Conservation (phyloP, 495 filamentous ascomycete genomes). For the Xylaria intraflava region DNA sequence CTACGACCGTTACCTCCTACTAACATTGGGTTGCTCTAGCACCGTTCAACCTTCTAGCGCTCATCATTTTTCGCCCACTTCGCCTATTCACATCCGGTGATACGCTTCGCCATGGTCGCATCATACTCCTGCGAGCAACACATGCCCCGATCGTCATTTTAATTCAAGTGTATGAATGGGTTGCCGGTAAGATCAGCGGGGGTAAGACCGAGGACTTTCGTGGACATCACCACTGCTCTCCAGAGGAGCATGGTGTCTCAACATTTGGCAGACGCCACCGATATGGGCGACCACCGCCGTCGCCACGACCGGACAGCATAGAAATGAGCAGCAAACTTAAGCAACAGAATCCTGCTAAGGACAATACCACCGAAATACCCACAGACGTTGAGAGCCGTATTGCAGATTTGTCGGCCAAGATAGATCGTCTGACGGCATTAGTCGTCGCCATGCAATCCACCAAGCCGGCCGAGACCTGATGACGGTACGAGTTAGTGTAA, state of each 20-base stretch:
- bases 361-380: slow-evolving; percentile 24
- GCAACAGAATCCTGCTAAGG: slow-evolving; percentile 11
- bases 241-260: slow-evolving; percentile 4
- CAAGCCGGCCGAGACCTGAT: slow-evolving; percentile 12
- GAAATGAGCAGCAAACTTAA: slow-evolving; percentile 14
- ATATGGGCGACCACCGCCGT: slow-evolving; percentile 13
- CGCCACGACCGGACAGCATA: slow-evolving; percentile 14
- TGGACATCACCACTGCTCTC: slow-evolving; percentile 25
- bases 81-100: slow-evolving; percentile 64
- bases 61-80: slow-evolving; percentile 76
- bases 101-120: slow-evolving; percentile 64
- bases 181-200: slow-evolving; percentile 22
- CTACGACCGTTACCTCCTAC: slow-evolving; percentile 9
- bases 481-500: not conserved
- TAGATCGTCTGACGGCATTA: slow-evolving; percentile 40
- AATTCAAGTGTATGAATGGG: slow-evolving; percentile 46
- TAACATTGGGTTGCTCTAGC: slow-evolving; percentile 21
- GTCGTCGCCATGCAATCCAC: slow-evolving; percentile 34
- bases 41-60: slow-evolving; percentile 71
- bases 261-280: slow-evolving; percentile 8
- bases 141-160: slow-evolving; percentile 48
- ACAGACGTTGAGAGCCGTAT: slow-evolving; percentile 38
- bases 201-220: slow-evolving; percentile 25
- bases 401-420: slow-evolving; percentile 39
- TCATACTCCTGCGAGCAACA: slow-evolving; percentile 64